Conservation (phyloP, 257 asterid species). For the Solanum pennellii region DNA sequence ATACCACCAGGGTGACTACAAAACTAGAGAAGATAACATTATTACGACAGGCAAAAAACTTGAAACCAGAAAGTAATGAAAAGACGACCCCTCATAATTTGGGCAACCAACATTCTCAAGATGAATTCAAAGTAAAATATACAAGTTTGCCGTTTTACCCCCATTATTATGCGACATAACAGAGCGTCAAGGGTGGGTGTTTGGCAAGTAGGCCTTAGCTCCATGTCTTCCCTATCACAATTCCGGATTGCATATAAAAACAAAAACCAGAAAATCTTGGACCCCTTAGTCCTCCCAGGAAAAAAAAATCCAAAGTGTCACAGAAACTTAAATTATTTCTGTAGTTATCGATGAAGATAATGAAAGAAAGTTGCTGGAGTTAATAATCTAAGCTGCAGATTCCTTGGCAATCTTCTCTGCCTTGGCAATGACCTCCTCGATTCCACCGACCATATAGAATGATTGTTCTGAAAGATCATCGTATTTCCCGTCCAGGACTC, state of each 20-base stretch:
- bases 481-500: constrained; percentile 83
- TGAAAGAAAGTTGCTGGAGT: constrained; percentile 4
- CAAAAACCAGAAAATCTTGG: constrained; percentile 13
- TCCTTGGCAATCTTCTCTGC: constrained; percentile 98
- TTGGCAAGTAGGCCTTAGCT: constrained; percentile 22
- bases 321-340: constrained; percentile 49
- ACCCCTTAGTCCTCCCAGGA: constrained; percentile 17
- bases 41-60: neutral
- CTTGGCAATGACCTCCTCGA: constrained; percentile 88
- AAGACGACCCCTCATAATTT: neutral
- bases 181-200: constrained; percentile 25
- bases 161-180: constrained; percentile 36
- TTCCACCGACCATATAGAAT: constrained; percentile 98
- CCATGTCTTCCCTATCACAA: constrained; percentile 21
- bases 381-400: constrained; percentile 44
- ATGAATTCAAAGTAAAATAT: constrained; percentile 35
- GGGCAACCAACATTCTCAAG: constrained; percentile 10
- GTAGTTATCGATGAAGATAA: constrained; percentile 30
- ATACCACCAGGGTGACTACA: neutral
- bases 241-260: constrained; percentile 19
- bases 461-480: constrained; percentile 92
- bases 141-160: constrained; percentile 30
- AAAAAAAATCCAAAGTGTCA: constrained; percentile 14
- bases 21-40: neutral
- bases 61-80: neutral